phyloP scores from a whole-genome alignment of 768 basidiomycete species.

The Kwoniella sp. region DNA sequence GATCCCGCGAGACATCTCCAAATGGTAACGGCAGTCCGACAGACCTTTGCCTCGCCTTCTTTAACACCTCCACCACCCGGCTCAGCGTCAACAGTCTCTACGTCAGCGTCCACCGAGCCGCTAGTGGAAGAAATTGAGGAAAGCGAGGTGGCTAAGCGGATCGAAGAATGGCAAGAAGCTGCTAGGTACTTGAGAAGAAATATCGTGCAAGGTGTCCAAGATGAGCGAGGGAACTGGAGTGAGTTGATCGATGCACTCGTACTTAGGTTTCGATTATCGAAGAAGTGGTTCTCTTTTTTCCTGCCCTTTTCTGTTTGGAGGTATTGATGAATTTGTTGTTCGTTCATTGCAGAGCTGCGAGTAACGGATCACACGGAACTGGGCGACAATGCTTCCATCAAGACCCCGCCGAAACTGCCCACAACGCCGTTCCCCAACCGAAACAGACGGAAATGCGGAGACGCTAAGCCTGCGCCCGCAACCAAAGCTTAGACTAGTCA shows the following conservation, averaged over 20 bases:
- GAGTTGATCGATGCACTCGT: constrained; percentile 56
- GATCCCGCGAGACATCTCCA: constrained; percentile 29
- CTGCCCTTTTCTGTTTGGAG: too few species aligned
- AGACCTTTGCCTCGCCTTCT: constrained; percentile 48
- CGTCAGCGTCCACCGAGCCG: neutral
- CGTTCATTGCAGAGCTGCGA: constrained; percentile 66
- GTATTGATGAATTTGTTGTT: too few species aligned
- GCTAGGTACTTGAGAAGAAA: constrained; percentile 75
- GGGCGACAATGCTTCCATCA: constrained; percentile 79
- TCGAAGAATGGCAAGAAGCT: constrained; percentile 67
- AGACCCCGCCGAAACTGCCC: constrained; percentile 59
- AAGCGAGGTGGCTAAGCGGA: constrained; percentile 36
- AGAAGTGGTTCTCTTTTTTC: too few species aligned
- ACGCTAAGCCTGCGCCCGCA: constrained; percentile 2
- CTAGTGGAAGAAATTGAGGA: constrained; percentile 13
- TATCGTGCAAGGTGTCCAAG: constrained; percentile 74
- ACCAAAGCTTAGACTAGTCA: neutral
- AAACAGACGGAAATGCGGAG: constrained; percentile 34
- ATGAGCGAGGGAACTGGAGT: constrained; percentile 62
- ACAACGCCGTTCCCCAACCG: constrained; percentile 53
- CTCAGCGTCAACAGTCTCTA: constrained; percentile 6
- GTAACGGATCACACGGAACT: constrained; percentile 81
- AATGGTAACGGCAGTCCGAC: constrained; percentile 35
- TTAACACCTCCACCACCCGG: constrained; percentile 34
- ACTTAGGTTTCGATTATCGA: neutral